A percentile compares a stretch with the other conserved stretches of the same genome.
Conservation (phyloP, 1,139 yeast genomes). For the Kurtzmaniella quercitrusa region DNA sequence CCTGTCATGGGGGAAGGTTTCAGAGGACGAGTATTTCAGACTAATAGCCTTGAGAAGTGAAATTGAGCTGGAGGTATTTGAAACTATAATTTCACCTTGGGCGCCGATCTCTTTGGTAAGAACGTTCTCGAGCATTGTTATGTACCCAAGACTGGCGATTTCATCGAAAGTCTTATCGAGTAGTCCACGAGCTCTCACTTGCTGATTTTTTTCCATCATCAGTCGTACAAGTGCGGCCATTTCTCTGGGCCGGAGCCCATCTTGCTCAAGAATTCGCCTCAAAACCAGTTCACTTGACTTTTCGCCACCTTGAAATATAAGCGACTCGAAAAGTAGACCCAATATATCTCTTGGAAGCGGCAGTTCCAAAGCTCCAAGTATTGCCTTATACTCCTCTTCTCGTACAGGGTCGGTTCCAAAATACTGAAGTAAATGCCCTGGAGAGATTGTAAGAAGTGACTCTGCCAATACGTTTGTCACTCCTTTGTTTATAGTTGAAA, state of each 20-base stretch:
- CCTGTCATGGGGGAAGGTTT: slow-evolving; percentile 1
- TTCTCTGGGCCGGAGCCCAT: slow-evolving; percentile 24
- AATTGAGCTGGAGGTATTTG: too few relatives aligned
- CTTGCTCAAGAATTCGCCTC: slow-evolving; percentile 25
- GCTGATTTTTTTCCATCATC: slow-evolving; percentile 22
- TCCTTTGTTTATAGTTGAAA: neutral
- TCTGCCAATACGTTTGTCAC: neutral
- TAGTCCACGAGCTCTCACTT: slow-evolving; percentile 18
- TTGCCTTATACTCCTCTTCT: slow-evolving; percentile 14
- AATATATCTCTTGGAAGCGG: slow-evolving; percentile 32
- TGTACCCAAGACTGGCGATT: neutral
- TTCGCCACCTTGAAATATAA: slow-evolving; percentile 24
- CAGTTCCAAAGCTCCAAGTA: slow-evolving; percentile 19
- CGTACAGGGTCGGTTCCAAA: slow-evolving; percentile 12
- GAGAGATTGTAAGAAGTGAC: neutral
- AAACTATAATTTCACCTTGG: too few relatives aligned
- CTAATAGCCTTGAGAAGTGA: slow-evolving; percentile 7
- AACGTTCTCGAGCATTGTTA: neutral
- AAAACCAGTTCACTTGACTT: slow-evolving; percentile 28
- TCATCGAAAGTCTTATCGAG: neutral
- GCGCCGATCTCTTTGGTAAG: neutral
- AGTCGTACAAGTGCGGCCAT: slow-evolving; percentile 24
- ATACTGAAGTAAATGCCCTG: slow-evolving; percentile 13
- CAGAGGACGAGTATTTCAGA: slow-evolving; percentile 7
- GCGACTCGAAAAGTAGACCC: slow-evolving; percentile 31